A percentile compares a stretch with the other conserved stretches of the same genome.
Conservation (phyloP, 768 basidiomycete genomes). For the Mycena pura region DNA sequence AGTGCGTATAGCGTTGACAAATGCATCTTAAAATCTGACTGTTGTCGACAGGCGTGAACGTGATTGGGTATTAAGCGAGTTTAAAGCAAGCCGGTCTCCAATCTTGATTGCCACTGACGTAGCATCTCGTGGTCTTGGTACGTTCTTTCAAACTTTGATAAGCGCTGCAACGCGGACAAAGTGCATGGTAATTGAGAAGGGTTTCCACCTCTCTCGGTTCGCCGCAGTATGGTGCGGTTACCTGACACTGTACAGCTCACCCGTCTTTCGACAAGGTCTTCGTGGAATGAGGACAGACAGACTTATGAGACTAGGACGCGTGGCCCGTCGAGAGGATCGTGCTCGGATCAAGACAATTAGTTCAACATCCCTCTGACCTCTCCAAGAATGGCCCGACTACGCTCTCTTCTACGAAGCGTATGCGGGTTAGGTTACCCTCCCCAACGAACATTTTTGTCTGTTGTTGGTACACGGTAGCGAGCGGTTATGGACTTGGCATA, state of each 20-base stretch:
- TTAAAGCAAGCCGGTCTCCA: conserved; percentile 96
- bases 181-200: conserved; percentile 30
- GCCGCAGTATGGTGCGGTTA: conserved; percentile 32
- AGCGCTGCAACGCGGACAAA: conserved; percentile 49
- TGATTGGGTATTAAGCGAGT: conserved; percentile 98
- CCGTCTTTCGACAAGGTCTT: conserved; percentile 18
- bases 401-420: conserved; percentile 43
- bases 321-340: conserved; percentile 45
- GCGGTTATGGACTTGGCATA: conserved; percentile 58
- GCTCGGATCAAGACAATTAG: conserved; percentile 34
- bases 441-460: conserved; percentile 51
- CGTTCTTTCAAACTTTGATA: conserved; percentile 59
- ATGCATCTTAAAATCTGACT: background rate
- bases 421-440: conserved; percentile 40
- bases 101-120: conserved; percentile 99
- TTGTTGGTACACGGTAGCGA: conserved; percentile 52
- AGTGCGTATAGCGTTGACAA: conserved; percentile 59
- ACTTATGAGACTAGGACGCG: conserved; percentile 43
- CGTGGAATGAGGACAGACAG: conserved; percentile 38
- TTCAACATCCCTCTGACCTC: conserved; percentile 51
- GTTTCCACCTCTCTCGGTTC: conserved; percentile 28
- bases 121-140: conserved; percentile 99
- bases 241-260: conserved; percentile 31
- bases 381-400: conserved; percentile 41
- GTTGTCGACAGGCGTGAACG: conserved; percentile 78